Evolutionary conservation across 495 filamentous ascomycete genomes (phyloP).

Genomic region (Trypethelium eluteriae): DNA sequence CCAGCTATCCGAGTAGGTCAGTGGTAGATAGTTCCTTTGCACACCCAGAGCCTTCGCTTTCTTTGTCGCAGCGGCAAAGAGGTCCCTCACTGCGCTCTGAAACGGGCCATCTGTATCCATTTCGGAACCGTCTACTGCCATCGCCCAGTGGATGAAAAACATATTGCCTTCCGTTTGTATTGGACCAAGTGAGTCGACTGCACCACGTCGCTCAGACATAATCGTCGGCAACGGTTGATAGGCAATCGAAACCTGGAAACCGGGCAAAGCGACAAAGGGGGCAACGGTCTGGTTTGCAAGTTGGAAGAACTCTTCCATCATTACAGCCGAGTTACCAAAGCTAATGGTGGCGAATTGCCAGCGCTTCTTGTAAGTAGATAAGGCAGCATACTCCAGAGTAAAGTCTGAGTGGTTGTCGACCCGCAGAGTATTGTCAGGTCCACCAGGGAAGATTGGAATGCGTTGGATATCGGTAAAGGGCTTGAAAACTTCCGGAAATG

Average conservation of each 20-base stretch:
- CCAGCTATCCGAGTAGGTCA: conserved; percentile 40
- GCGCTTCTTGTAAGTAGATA: conserved; percentile 15
- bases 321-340: conserved; percentile 10
- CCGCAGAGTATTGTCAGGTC: conserved; percentile 15
- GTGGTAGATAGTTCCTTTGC: conserved; percentile 50
- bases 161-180: conserved; percentile 23
- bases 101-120: neutral
- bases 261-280: neutral
- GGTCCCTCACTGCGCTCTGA: conserved; percentile 9
- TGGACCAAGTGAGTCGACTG: conserved; percentile 16
- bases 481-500: conserved; percentile 11
- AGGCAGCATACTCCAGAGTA: conserved; percentile 13
- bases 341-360: conserved; percentile 17
- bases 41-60: conserved; percentile 40
- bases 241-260: conserved; percentile 11
- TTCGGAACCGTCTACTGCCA: conserved; percentile 11
- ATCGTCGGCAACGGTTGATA: conserved; percentile 20
- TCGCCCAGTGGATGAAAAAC: conserved; percentile 15
- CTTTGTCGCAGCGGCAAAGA: conserved; percentile 25
- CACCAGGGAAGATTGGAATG: conserved; percentile 3
- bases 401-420: conserved; percentile 14
- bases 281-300: conserved; percentile 14
- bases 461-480: neutral
- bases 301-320: conserved; percentile 16
- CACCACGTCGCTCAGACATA: conserved; percentile 13